These are phyloP conservation scores for Ophiostoma montium DNA, from an alignment of 2,329 filamentous ascomycete species.

Conservation along the genomic window DNA sequence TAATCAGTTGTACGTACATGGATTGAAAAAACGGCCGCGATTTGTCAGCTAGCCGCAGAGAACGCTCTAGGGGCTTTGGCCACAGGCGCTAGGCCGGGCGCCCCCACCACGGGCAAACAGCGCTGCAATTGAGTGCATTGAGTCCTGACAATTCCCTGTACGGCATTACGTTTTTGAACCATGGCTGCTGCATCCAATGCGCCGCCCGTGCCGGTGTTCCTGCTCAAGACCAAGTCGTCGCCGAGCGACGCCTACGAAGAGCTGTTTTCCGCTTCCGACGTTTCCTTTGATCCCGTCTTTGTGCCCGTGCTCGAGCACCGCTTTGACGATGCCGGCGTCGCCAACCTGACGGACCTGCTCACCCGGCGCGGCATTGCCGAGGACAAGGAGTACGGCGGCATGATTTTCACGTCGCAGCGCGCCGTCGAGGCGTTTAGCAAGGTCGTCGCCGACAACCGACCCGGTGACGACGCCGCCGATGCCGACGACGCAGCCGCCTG, in stretches of 20 bases:
- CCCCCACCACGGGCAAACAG: too few relatives aligned
- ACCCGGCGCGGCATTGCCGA: conserved; percentile 24
- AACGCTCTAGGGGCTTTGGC: too few relatives aligned
- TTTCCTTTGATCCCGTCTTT: conserved; percentile 48
- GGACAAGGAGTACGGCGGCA: conserved; percentile 45
- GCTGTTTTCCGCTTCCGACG: conserved; percentile 33
- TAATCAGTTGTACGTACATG: too few relatives aligned
- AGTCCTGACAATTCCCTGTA: too few relatives aligned
- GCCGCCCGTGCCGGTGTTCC: conserved; percentile 39
- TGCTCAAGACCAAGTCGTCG: conserved; percentile 64
- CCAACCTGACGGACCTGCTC: conserved; percentile 37
- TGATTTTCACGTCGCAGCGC: conserved; percentile 73
- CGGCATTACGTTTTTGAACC: neutral
- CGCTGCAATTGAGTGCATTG: too few relatives aligned
- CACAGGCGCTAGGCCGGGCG: too few relatives aligned
- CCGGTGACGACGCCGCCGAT: neutral
- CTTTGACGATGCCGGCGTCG: conserved; percentile 46
- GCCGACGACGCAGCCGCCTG: conserved; percentile 18
- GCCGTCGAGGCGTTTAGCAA: conserved; percentile 65
- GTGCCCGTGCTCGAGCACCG: conserved; percentile 64
- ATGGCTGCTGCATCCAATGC: neutral
- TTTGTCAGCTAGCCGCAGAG: neutral
- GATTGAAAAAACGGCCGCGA: neutral
- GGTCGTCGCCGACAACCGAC: conserved; percentile 36
- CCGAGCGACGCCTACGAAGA: conserved; percentile 62